Evolutionary conservation across 768 basidiomycete genomes (phyloP), one percentile per base, ranked within the genome.

Genomic region (Suillus bovinus): DNA sequence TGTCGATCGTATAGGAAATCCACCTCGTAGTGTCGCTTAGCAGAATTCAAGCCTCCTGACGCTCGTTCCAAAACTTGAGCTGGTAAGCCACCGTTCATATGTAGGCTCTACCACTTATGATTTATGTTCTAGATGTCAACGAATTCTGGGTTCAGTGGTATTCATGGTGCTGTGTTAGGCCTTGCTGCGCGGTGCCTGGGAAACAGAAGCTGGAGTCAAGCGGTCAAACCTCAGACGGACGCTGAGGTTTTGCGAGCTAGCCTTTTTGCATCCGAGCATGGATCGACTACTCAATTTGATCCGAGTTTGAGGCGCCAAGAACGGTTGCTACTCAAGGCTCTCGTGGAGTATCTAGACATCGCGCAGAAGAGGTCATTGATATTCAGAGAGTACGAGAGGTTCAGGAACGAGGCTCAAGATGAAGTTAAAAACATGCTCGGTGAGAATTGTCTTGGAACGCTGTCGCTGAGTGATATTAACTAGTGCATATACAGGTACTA

Each of bases 61-160:
- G 0, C 78, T 86, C 3, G 85, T 94, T 5, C 86, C 90, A 0
- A 87, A 86, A 67, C 80, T 88, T 0, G 94, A 96, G 67, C 72
- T 96, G 72, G 95, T 93, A 64, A 70, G 89, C 80, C 16, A 17
- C 11, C 20, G 42, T 42, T 42, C 20, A 42, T n/a, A 10, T 20
- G n/a, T n/a, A 42, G 4, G 20, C 9, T 42, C 10, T n/a, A 17
- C 10, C 9, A 42, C 17, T 42, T 4, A 42, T n/a, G 20, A 42
- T 42, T 4, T 4, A 42, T 42, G 8, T 54, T 8, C 0, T 54
- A 86, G 85, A 71, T 81, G 54, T 82, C 85, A n/a, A 80, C 85
- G 27, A 87, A 84, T 64, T 83, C 91, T 2, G 91, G 92, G 5
- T 96, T 93, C 69, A 96, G 96, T 4, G 86, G 87, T 0, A 83